Conservation (phyloP, 1,284 basidiomycete species). For the Gomphus sp. region DNA sequence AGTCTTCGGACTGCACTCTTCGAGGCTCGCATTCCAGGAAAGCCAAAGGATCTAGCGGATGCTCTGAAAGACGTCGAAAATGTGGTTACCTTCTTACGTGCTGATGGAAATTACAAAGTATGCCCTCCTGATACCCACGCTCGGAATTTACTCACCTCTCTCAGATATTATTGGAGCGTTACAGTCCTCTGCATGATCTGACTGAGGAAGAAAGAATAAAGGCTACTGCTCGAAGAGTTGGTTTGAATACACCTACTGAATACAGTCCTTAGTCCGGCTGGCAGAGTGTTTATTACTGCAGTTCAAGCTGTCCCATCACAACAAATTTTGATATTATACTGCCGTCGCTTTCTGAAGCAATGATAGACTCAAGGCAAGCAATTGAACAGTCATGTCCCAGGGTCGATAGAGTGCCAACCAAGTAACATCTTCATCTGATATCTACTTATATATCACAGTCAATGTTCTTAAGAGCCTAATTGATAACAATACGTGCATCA, state of each 20-base stretch:
- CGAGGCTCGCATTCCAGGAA: slow-evolving; percentile 29
- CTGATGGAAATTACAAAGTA: slow-evolving; percentile 55
- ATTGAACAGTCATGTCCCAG: neutral
- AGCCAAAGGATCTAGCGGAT: slow-evolving; percentile 16
- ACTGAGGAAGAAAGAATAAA: slow-evolving; percentile 71
- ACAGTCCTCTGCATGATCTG: slow-evolving; percentile 79
- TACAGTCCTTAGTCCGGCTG: neutral
- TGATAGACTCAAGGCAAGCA: neutral
- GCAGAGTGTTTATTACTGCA: neutral
- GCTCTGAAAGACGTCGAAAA: slow-evolving; percentile 50
- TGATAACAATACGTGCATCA: neutral
- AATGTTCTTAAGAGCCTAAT: neutral
- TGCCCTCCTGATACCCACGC: slow-evolving; percentile 14
- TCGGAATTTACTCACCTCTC: neutral
- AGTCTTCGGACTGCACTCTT: slow-evolving; percentile 45
- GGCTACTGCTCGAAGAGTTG: slow-evolving; percentile 81
- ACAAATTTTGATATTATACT: neutral
- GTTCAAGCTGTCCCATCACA: neutral
- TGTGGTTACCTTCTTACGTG: slow-evolving; percentile 59
- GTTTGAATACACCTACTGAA: slow-evolving; percentile 41
- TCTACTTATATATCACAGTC: neutral
- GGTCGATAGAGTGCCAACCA: neutral
- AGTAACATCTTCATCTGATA: neutral
- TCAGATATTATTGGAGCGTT: slow-evolving; percentile 47
- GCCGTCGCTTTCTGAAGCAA: neutral